A percentile compares a stretch with the other conserved stretches of the same genome.
Conservation (phyloP, 345 rosid genomes). For the Aquilaria yunnanensis region DNA sequence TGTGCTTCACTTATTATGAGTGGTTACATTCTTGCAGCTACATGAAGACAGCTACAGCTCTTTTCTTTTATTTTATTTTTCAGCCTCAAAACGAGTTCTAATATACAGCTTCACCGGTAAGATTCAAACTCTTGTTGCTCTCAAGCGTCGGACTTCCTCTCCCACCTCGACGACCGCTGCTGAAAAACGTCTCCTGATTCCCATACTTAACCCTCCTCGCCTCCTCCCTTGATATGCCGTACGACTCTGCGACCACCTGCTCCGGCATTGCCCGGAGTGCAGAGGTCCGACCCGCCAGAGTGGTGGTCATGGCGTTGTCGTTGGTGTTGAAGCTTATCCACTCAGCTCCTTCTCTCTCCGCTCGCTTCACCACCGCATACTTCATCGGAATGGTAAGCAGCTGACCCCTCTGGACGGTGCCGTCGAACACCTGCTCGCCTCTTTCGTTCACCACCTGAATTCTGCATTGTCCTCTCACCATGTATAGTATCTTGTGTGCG, state of each 20-base stretch:
- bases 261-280: conserved; percentile 45
- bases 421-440: conserved; percentile 51
- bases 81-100: too few relatives aligned
- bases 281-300: conserved; percentile 49
- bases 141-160: conserved; percentile 46
- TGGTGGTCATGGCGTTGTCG: conserved; percentile 34
- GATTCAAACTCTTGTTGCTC: too few relatives aligned
- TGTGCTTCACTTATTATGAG: too few relatives aligned
- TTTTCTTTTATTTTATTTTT: too few relatives aligned
- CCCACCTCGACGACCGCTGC: conserved; percentile 12
- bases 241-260: conserved; percentile 47
- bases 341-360: conserved; percentile 47
- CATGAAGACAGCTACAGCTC: too few relatives aligned
- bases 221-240: conserved; percentile 40
- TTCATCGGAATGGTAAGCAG: conserved; percentile 60
- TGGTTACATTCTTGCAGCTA: too few relatives aligned
- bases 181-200: conserved; percentile 36
- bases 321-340: conserved; percentile 67
- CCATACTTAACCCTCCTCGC: conserved; percentile 50
- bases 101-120: too few relatives aligned
- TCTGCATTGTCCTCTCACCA: conserved; percentile 38
- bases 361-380: conserved; percentile 43
- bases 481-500: conserved; percentile 56
- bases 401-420: conserved; percentile 43
- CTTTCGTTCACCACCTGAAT: conserved; percentile 54